A percentile compares a stretch with the other conserved stretches of the same genome.
Evolutionary conservation across 2,329 filamentous ascomycete genomes (phyloP).

Genomic region (Emmonsia crescens): DNA sequence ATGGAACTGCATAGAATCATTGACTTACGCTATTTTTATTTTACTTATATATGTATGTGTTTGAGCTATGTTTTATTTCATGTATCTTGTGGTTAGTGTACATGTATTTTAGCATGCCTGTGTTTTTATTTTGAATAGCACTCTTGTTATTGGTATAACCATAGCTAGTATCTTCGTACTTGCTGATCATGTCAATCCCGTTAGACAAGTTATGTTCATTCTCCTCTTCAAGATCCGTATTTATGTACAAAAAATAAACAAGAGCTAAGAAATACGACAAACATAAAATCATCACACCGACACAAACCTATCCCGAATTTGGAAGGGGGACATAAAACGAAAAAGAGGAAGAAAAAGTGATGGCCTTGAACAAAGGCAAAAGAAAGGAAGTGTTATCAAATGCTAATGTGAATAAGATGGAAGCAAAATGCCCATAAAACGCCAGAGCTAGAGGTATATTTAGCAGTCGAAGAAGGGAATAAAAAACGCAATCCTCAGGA

Average conservation of each 20-base stretch:
- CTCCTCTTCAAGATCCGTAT: not conserved
- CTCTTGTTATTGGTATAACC: not conserved
- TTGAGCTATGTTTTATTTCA: not conserved
- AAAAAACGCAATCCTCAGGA: not conserved
- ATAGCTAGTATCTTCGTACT: not conserved
- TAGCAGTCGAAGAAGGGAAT: not conserved
- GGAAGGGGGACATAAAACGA: not conserved
- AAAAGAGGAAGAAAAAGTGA: not conserved
- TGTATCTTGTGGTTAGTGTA: not conserved
- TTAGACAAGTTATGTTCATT: not conserved
- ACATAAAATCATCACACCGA: not conserved
- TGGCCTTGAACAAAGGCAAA: not conserved
- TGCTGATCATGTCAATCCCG: not conserved
- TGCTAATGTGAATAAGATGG: not conserved
- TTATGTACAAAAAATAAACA: not conserved
- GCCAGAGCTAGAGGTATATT: not conserved
- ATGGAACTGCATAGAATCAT: not conserved
- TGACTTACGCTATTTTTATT: not conserved
- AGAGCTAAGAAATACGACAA: not conserved
- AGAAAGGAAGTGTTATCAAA: not conserved
- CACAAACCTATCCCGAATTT: not conserved
- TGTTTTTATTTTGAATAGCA: not conserved
- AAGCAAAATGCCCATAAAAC: not conserved
- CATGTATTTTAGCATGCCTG: not conserved
- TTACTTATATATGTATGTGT: not conserved